A percentile compares a stretch with the other conserved stretches of the same genome.
These are phyloP conservation scores for Pichia paraexigua DNA, from an alignment of 805 yeast species.

Conservation along the genomic window DNA sequence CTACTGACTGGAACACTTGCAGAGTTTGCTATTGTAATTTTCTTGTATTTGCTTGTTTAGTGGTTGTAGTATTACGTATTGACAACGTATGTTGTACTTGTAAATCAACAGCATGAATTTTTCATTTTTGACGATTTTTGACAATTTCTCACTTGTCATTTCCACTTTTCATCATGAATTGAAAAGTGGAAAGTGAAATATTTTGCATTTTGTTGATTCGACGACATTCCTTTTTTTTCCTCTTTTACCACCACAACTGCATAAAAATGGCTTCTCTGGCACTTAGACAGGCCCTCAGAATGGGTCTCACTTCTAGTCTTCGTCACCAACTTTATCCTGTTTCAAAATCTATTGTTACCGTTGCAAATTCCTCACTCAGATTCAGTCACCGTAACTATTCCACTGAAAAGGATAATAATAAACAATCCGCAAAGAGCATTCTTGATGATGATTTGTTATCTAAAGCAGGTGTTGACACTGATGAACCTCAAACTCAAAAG, in stretches of 20 bases:
- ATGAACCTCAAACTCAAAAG: constrained; percentile 16
- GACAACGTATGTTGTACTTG: too few relatives aligned
- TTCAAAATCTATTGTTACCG: neutral
- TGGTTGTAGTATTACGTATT: too few relatives aligned
- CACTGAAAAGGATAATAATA: constrained; percentile 16
- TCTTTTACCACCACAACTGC: neutral
- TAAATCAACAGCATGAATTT: neutral
- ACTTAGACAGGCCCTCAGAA: neutral
- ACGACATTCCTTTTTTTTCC: neutral
- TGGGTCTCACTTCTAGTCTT: neutral
- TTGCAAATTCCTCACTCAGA: neutral
- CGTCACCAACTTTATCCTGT: neutral
- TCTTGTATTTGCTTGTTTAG: neutral
- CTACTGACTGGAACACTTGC: constrained; percentile 14
- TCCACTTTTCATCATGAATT: neutral
- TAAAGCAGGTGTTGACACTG: constrained; percentile 73
- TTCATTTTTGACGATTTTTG: neutral
- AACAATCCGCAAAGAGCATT: constrained; percentile 39
- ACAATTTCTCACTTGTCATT: neutral
- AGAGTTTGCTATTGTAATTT: neutral
- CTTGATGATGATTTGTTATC: constrained; percentile 75
- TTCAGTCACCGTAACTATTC: constrained; percentile 15
- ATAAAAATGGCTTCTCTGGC: neutral
- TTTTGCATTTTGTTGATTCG: neutral
- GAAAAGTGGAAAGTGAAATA: neutral